Conservation (phyloP, 2,329 filamentous ascomycete species). For the Penicillium italicum region DNA sequence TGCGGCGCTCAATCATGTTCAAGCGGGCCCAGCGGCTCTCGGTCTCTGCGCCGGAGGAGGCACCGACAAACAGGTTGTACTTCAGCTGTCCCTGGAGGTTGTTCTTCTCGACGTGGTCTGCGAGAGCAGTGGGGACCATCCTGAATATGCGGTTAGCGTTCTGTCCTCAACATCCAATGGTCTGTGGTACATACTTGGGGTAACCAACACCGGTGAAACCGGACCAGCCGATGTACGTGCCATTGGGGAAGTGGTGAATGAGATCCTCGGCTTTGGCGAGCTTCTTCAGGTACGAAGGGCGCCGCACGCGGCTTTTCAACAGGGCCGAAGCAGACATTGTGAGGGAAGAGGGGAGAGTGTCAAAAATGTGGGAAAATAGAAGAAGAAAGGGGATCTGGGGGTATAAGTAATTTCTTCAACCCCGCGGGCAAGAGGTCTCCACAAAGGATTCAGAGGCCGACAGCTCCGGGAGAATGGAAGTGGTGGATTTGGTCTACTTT, state of each 20-base stretch:
- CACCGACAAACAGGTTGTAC: constrained; percentile 84
- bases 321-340: constrained; percentile 63
- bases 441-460: constrained; percentile 6
- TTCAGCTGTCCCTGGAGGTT: constrained; percentile 76
- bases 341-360: constrained; percentile 16
- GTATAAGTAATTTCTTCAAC: constrained; percentile 14
- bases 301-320: constrained; percentile 69
- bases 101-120: constrained; percentile 87
- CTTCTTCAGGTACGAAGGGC: constrained; percentile 76
- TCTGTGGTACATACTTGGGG: constrained; percentile 62
- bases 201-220: constrained; percentile 89
- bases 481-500: not conserved
- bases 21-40: constrained; percentile 87
- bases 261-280: constrained; percentile 75
- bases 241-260: constrained; percentile 76
- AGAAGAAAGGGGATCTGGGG: constrained; percentile 6
- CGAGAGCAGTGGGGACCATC: constrained; percentile 77
- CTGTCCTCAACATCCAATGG: not conserved
- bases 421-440: constrained; percentile 15
- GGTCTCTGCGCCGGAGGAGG: constrained; percentile 84
- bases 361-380: not conserved
- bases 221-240: constrained; percentile 84
- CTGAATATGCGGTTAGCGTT: constrained; percentile 40
- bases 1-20: constrained; percentile 84
- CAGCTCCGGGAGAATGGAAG: constrained; percentile 5